Conservation (phyloP, 176 grass and related monocot genomes). For the Aegilops speltoides region DNA sequence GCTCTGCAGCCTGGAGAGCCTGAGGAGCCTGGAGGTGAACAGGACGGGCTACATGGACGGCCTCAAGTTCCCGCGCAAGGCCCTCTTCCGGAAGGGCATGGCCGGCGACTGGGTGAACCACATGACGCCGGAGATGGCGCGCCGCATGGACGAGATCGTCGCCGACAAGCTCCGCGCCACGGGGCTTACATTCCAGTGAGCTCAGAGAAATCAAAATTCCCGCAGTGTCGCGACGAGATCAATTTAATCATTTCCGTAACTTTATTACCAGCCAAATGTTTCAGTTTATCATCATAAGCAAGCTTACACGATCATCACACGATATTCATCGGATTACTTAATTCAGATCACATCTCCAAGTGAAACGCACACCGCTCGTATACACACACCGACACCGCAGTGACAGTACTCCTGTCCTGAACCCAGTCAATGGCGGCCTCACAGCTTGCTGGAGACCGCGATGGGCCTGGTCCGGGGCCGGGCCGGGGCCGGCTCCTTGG, state of each 20-base stretch:
- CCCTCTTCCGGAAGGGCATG: slow-evolving; percentile 24
- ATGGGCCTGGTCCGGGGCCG: slow-evolving; percentile 64
- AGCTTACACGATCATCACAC: no score
- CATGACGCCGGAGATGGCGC: slow-evolving; percentile 39
- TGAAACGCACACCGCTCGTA: no score
- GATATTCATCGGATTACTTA: no score
- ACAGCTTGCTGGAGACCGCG: slow-evolving; percentile 81
- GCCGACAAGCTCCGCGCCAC: background rate
- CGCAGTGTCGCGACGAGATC: background rate
- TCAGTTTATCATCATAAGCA: no score
- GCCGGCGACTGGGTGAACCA: slow-evolving; percentile 42
- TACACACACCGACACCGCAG: no score
- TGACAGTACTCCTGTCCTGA: no score
- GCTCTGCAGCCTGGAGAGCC: slow-evolving; percentile 30
- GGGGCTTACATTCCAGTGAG: background rate
- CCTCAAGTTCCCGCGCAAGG: background rate
- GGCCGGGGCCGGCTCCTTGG: slow-evolving; percentile 56
- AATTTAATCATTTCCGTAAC: background rate
- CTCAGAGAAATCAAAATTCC: no score
- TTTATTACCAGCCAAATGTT: no score
- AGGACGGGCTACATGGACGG: background rate
- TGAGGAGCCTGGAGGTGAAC: slow-evolving; percentile 20
- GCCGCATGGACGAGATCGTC: slow-evolving; percentile 16
- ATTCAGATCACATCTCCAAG: no score
- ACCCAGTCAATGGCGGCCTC: background rate